Base-by-base conservation (phyloP, 2,329 filamentous ascomycete species). In the Pseudonectria foliicola region DNA sequence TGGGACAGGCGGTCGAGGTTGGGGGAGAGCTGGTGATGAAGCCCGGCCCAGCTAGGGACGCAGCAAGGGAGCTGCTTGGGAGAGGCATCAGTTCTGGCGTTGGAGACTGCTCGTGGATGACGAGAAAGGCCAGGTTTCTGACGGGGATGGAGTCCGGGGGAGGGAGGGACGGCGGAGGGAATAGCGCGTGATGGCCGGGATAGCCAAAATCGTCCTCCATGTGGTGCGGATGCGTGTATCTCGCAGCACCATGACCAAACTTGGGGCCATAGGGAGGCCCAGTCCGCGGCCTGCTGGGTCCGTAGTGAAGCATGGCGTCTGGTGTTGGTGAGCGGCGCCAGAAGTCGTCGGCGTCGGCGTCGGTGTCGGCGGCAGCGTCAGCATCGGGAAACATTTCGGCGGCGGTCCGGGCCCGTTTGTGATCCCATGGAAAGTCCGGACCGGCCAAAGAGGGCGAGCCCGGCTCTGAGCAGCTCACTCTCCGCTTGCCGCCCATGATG, bases 401-500 rank as follows among this genome's bases (percentile, higher is more conserved):
- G 18, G 38, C 49, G 16, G 50, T 31, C 30, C 45, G 47, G 11
- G 45, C 40, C 21, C 52, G 51, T 34, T 55, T 55, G 35, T 43
- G 29, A 16, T 42, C 40, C 27, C 44, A 41, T 34, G 31, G 35
- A 40, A 50, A 48, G 43, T 41, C 42, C 26, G 47, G 43, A 45
- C 59, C 54, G 39, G 18, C 18, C 8, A 8, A 21, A 8, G 18
- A 21, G 8, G 18, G 18, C 18, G 18, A 21, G 18, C 55, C 48
- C 34, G 55, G 52, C 27, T 60, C 56, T 33, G 54, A 50, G 31
- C 60, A 48, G 45, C 56, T 60, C 36, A 61, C 55, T 21, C 61
- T 57, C 31, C 63, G 60, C 51, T 67, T 67, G 39, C 57, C 63
- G 38, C 52, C 56, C 16, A 53, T 50, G 39, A 56, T 37, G 43